These are phyloP conservation scores for Metschnikowia lunata DNA, from an alignment of 805 yeast species.

Conservation along the genomic window DNA sequence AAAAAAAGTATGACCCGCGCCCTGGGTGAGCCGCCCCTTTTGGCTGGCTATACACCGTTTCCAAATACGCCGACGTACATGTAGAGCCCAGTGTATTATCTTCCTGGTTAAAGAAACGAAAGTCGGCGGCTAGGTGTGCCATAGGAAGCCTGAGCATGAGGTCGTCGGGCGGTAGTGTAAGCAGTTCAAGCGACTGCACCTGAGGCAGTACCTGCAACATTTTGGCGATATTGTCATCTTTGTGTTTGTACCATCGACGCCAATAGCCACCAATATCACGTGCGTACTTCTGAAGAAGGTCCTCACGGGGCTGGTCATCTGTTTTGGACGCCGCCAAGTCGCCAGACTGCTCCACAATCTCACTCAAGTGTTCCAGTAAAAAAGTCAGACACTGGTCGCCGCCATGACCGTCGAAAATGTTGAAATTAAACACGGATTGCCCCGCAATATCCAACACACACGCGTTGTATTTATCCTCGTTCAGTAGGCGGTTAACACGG, in stretches of 20 bases:
- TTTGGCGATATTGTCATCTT: slow-evolving; percentile 27
- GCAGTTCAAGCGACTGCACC: slow-evolving; percentile 11
- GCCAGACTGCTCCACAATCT: slow-evolving; percentile 46
- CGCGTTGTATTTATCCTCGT: slow-evolving; percentile 79
- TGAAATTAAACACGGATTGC: slow-evolving; percentile 51
- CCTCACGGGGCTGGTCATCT: slow-evolving; percentile 18
- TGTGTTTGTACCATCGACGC: slow-evolving; percentile 64
- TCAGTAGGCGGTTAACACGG: slow-evolving; percentile 69
- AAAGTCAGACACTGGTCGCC: slow-evolving; percentile 70
- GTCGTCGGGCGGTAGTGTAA: slow-evolving; percentile 42
- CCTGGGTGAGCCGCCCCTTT: slow-evolving; percentile 26
- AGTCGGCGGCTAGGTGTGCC: slow-evolving; percentile 64
- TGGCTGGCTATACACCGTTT: slow-evolving; percentile 38
- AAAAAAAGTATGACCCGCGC: slow-evolving; percentile 49
- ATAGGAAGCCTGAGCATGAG: slow-evolving; percentile 56
- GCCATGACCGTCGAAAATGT: slow-evolving; percentile 94
- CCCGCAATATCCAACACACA: slow-evolving; percentile 43
- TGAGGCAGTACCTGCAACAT: slow-evolving; percentile 20
- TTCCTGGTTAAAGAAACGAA: slow-evolving; percentile 44
- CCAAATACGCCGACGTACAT: slow-evolving; percentile 60
- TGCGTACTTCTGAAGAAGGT: slow-evolving; percentile 51
- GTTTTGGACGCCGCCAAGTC: slow-evolving; percentile 13
- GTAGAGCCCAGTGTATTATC: slow-evolving; percentile 61
- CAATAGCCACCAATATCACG: slow-evolving; percentile 77
- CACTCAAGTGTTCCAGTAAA: slow-evolving; percentile 50